Evolutionary conservation across 192 early-diverging fungal species (phyloP), one percentile per base, ranked within the genome.

Genomic region (Coemansia sp.): DNA sequence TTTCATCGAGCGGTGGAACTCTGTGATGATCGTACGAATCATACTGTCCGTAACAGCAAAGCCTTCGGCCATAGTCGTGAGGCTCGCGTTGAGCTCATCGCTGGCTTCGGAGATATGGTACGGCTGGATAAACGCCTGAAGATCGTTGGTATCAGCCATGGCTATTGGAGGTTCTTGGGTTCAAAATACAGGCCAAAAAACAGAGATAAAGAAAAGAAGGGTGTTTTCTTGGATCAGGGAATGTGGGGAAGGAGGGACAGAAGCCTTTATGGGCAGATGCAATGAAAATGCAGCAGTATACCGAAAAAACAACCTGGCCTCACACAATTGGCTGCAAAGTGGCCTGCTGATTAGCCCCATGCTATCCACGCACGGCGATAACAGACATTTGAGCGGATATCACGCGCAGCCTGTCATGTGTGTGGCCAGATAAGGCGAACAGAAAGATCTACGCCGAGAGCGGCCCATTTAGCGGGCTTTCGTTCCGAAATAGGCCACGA

Each of bases 1-100:
- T 15, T 82, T 61, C 89, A 93, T 90, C 60, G 85, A 85, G n/a
- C 74, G 60, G 24, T 83, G 72, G 69, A 91, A 89, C 65, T 87
- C 85, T 49, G 80, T 65, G 70, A 83, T 79, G 75, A 91, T 85
- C 17, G 39, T 58, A 2, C 66, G 62, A 6, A 91, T 79, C 9
- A 81, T 66, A 47, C 85, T 75, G 15, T 87, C 65, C 1, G 79
- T 67, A 17, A 90, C 64, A 6, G 81, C 78, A 62, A 91, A 87
- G 62, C 84, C 73, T 24, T 69, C 51, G 7, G 81, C 67, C 59
- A 89, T 71, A 47, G 69, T 62, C 4, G 66, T 43, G 54, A 91
- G 75, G 47, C 78, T 83, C 21, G 54, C 25, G 75, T 66, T 85
- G 41, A 84, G 83, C 45, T 85, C 83, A 21, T 67, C 75, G 67